Conservation (phyloP, 495 filamentous ascomycete species). For the Chaetomium tenue region DNA sequence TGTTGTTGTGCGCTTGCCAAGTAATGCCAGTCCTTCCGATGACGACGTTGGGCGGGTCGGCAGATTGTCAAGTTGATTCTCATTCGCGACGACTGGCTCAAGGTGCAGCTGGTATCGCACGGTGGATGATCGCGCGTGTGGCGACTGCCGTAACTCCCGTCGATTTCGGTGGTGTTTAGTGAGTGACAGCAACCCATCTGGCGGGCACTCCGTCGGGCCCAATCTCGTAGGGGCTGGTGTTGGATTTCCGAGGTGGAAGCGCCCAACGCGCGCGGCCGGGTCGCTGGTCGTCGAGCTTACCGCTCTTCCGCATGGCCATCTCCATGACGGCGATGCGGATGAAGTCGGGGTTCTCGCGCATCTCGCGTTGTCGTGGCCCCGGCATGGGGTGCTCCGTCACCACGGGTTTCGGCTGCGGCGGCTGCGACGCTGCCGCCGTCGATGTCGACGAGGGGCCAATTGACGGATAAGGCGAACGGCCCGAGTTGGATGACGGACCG, state of each 20-base stretch:
- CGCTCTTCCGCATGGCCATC: conserved; percentile 92
- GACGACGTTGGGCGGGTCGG: conserved; percentile 18
- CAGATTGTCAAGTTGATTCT: not conserved
- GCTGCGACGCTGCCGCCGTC: conserved; percentile 38
- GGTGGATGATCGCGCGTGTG: not conserved
- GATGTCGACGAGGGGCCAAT: conserved; percentile 43
- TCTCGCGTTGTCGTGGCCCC: conserved; percentile 74
- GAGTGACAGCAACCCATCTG: conserved; percentile 47
- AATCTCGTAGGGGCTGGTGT: conserved; percentile 52
- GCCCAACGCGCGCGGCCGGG: conserved; percentile 79
- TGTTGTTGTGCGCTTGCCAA: conserved; percentile 14
- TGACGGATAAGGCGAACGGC: conserved; percentile 31
- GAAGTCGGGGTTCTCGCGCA: conserved; percentile 91
- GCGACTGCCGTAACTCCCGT: not conserved
- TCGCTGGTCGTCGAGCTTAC: conserved; percentile 84
- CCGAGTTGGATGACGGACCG: conserved; percentile 41
- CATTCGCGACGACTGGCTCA: conserved; percentile 5
- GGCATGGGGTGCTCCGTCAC: conserved; percentile 41
- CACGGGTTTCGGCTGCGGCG: conserved; percentile 32
- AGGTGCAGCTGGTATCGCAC: not conserved
- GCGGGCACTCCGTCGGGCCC: conserved; percentile 52
- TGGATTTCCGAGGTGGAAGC: conserved; percentile 75
- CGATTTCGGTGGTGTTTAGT: not conserved
- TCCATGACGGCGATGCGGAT: conserved; percentile 91
- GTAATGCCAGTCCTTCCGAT: conserved; percentile 8